These are phyloP conservation scores for Arabis alpina DNA, from an alignment of 345 rosid genomes.

Conservation along the genomic window DNA sequence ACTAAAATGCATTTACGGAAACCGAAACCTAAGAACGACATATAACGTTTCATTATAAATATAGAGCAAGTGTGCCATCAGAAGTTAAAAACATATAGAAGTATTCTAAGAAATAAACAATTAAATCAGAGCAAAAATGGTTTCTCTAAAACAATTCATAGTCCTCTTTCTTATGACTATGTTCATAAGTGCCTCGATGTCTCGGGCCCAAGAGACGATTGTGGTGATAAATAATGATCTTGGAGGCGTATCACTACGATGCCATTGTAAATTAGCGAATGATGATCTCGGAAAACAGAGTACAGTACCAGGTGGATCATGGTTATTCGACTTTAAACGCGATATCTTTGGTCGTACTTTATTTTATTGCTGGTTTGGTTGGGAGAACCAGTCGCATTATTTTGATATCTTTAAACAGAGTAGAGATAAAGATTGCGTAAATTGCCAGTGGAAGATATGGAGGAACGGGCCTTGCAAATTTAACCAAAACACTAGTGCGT, in stretches of 20 bases:
- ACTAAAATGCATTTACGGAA: neutral
- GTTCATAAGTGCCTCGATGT: conserved; percentile 6
- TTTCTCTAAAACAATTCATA: neutral
- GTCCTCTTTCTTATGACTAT: neutral
- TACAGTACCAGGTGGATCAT: conserved; percentile 6
- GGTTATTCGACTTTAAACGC: conserved; percentile 14
- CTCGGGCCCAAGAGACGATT: neutral
- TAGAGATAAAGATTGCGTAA: conserved; percentile 8
- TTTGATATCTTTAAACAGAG: conserved; percentile 26
- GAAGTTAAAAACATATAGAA: too few species aligned
- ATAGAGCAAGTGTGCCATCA: too few species aligned
- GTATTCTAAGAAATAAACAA: too few species aligned
- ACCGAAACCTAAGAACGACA: neutral
- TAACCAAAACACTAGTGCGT: neutral
- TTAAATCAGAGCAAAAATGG: neutral
- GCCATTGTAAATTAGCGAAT: conserved; percentile 6
- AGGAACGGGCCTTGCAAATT: conserved; percentile 5
- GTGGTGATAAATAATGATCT: conserved; percentile 15
- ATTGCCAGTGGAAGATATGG: conserved; percentile 9
- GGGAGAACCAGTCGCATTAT: neutral
- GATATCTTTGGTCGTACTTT: conserved; percentile 6
- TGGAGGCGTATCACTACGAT: neutral
- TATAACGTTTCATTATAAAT: too few species aligned
- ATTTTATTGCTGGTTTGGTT: conserved; percentile 14
- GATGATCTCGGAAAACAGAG: conserved; percentile 1